phyloP scores from a whole-genome alignment of 73 alveolate species.

The Durusdinium trenchii region DNA sequence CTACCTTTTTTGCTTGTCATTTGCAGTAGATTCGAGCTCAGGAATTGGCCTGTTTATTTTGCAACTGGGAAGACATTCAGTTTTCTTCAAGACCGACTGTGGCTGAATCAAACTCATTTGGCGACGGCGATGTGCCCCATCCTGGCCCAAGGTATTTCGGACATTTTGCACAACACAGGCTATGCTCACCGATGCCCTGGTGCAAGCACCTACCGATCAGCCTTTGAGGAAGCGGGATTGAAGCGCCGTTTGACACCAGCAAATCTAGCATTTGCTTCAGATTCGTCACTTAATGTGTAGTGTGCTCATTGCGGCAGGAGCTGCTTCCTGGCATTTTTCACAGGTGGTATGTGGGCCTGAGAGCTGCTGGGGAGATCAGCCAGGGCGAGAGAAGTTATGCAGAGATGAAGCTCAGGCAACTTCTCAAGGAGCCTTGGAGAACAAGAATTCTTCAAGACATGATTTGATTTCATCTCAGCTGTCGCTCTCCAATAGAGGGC shows the following conservation, averaged over 20 bases:
- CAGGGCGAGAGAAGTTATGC: neutral
- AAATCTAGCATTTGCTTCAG: no score
- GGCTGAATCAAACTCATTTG: neutral
- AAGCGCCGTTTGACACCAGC: neutral
- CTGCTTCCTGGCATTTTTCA: slow-evolving; percentile 82
- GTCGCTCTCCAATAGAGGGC: neutral
- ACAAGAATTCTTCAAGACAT: neutral
- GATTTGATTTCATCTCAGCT: neutral
- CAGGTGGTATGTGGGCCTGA: slow-evolving; percentile 51
- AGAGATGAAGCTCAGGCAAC: slow-evolving; percentile 14
- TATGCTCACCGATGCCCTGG: slow-evolving; percentile 73
- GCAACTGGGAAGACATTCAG: no score
- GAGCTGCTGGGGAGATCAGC: neutral
- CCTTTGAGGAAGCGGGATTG: slow-evolving; percentile 34
- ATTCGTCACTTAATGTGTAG: neutral
- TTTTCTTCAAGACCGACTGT: no score
- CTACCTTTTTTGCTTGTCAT: no score
- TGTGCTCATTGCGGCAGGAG: neutral
- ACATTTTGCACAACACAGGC: slow-evolving; percentile 56
- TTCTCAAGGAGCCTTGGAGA: slow-evolving; percentile 44
- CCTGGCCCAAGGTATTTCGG: slow-evolving; percentile 38
- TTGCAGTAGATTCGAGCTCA: no score
- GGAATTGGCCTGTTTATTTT: no score
- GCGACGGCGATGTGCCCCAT: neutral
- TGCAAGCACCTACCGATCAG: slow-evolving; percentile 64